phyloP scores from a whole-genome alignment of 352 stramenopile genomes.

The Pythium apleroticum region DNA sequence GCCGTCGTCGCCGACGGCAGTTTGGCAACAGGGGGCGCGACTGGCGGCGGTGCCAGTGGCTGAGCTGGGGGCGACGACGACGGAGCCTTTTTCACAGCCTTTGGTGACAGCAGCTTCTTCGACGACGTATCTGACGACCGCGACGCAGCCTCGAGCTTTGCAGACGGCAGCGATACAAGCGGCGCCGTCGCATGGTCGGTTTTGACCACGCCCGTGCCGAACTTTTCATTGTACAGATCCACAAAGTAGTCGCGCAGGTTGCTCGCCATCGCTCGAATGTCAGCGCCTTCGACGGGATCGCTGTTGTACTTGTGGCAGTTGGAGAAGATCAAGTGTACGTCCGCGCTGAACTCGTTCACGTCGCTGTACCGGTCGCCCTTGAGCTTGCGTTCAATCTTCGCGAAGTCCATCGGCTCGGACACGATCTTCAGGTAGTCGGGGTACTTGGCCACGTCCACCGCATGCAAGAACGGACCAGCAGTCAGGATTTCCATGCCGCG shows the following conservation, averaged over 20 bases:
- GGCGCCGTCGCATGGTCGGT: neutral
- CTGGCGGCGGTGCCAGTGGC: neutral
- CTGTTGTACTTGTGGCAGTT: slow-evolving; percentile 91
- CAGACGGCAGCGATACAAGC: slow-evolving; percentile 14
- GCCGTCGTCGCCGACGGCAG: neutral
- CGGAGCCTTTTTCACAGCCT: neutral
- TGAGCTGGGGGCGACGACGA: neutral
- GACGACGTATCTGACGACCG: neutral
- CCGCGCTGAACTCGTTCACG: slow-evolving; percentile 78
- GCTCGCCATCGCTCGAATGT: slow-evolving; percentile 85
- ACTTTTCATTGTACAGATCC: slow-evolving; percentile 67
- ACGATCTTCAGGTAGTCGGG: slow-evolving; percentile 80
- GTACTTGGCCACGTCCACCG: slow-evolving; percentile 86
- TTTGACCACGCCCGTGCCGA: slow-evolving; percentile 27
- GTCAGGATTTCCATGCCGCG: slow-evolving; percentile 81
- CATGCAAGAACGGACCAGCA: slow-evolving; percentile 76
- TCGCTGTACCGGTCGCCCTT: slow-evolving; percentile 79
- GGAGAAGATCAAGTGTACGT: slow-evolving; percentile 87
- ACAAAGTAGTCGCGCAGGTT: slow-evolving; percentile 83
- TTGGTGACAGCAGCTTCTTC: slow-evolving; percentile 1
- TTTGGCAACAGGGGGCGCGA: neutral
- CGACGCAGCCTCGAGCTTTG: slow-evolving; percentile 16
- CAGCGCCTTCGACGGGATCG: slow-evolving; percentile 79
- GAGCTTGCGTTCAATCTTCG: slow-evolving; percentile 87
- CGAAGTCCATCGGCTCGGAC: slow-evolving; percentile 85